These are phyloP conservation scores for Fusarium sulawesiense DNA, from an alignment of 2,329 filamentous ascomycete genomes.

Conservation along the genomic window DNA sequence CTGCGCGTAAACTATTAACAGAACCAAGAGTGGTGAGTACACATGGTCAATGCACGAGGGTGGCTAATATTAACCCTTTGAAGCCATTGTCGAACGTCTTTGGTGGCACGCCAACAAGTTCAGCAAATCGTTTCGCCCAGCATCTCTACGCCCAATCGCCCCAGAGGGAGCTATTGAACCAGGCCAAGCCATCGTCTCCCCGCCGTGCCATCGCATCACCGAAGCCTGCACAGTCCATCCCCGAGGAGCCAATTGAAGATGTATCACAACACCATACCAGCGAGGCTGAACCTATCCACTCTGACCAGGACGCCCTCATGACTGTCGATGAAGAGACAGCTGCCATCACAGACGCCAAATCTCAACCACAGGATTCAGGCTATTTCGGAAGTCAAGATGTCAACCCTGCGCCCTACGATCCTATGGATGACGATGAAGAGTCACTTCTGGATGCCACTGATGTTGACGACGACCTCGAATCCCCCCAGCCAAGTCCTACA, in stretches of 20 bases:
- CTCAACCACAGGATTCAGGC: conserved; percentile 67
- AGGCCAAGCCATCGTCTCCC: conserved; percentile 50
- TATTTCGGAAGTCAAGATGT: conserved; percentile 75
- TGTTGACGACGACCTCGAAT: conserved; percentile 25
- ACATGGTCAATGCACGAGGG: conserved; percentile 1
- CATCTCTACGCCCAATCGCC: conserved; percentile 63
- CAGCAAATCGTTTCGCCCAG: conserved; percentile 65
- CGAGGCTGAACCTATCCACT: conserved; percentile 11
- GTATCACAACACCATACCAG: conserved; percentile 11
- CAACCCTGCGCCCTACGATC: conserved; percentile 41
- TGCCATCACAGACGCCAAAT: conserved; percentile 2
- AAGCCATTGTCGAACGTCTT: conserved; percentile 72
- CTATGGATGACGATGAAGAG: conserved; percentile 33
- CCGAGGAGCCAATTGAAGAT: conserved; percentile 11
- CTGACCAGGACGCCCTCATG: conserved; percentile 27
- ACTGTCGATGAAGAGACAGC: conserved; percentile 3
- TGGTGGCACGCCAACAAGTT: conserved; percentile 65
- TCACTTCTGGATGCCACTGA: conserved; percentile 36
- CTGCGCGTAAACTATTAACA: conserved; percentile 68
- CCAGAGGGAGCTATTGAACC: conserved; percentile 56
- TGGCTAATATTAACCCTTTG: conserved; percentile 42
- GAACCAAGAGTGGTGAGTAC: conserved; percentile 73
- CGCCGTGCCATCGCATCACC: conserved; percentile 50
- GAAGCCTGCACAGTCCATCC: conserved; percentile 39
- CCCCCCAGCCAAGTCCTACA: conserved; percentile 42